phyloP scores from a whole-genome alignment of 345 rosid species.

The Linum tenue region DNA sequence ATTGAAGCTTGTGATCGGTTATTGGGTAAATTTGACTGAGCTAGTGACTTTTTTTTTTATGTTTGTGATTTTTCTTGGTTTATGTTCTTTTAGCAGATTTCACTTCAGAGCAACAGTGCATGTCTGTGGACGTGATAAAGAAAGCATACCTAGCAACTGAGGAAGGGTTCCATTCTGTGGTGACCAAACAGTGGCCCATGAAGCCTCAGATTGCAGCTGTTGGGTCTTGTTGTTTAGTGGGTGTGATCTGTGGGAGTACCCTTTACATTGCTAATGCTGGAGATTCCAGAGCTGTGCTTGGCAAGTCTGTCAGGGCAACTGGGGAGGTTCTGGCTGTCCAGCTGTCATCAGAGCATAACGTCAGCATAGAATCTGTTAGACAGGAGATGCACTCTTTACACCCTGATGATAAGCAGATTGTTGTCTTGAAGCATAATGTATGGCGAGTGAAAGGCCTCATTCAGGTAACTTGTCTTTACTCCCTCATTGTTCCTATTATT shows the following conservation, averaged over 20 bases:
- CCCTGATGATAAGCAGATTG: constrained; percentile 25
- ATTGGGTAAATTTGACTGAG: background rate
- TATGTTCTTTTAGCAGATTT: constrained; percentile 15
- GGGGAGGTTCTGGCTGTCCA: constrained; percentile 28
- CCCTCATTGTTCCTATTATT: no score
- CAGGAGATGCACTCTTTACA: constrained; percentile 30
- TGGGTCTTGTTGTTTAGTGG: constrained; percentile 27
- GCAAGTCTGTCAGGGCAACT: constrained; percentile 22
- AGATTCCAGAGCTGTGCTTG: constrained; percentile 28
- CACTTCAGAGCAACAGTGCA: constrained; percentile 21
- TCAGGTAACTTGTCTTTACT: constrained; percentile 13
- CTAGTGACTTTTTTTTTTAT: background rate
- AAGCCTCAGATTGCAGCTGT: constrained; percentile 32
- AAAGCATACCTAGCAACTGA: constrained; percentile 30
- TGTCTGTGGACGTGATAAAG: constrained; percentile 23
- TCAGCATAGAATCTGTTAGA: constrained; percentile 24
- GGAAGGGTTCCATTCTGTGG: constrained; percentile 30
- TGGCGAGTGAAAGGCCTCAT: constrained; percentile 33
- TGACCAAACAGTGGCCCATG: constrained; percentile 27
- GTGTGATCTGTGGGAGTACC: constrained; percentile 18
- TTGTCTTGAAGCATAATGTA: constrained; percentile 27
- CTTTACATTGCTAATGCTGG: constrained; percentile 28
- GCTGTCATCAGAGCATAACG: constrained; percentile 28
- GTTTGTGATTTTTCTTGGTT: background rate
- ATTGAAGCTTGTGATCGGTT: background rate